Conservation (phyloP, 345 rosid species). For the Populus ilicifolia region DNA sequence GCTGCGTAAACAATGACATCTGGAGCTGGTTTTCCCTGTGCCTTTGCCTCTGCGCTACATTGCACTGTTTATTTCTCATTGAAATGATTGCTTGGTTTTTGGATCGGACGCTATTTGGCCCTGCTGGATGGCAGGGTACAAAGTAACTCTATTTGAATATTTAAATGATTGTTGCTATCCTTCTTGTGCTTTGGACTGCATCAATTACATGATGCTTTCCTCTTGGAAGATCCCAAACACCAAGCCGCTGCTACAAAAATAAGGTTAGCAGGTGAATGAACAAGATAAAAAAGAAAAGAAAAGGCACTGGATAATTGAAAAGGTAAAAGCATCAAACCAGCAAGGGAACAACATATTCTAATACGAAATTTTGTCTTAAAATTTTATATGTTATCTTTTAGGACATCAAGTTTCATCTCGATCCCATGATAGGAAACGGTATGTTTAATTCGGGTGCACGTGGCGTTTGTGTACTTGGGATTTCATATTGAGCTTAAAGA, state of each 20-base stretch:
- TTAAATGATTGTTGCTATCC: not conserved
- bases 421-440: not conserved
- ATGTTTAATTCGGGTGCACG: constrained; percentile 24
- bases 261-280: not conserved
- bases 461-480: constrained; percentile 21
- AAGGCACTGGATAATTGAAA: not conserved
- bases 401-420: not conserved
- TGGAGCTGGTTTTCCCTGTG: too few species aligned
- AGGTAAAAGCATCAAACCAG: not conserved
- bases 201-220: not conserved
- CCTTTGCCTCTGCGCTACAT: too few species aligned
- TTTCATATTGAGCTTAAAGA: not conserved
- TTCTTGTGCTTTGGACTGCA: not conserved
- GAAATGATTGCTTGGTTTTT: too few species aligned
- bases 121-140: too few species aligned
- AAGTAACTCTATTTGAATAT: too few species aligned
- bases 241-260: not conserved
- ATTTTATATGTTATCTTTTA: not conserved
- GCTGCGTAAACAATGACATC: too few species aligned
- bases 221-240: not conserved
- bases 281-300: not conserved
- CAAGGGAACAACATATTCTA: not conserved
- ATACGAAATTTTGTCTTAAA: not conserved
- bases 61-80: too few species aligned
- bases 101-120: too few species aligned